These are phyloP conservation scores for Carex cristatella DNA, from an alignment of 176 grass and related monocot genomes.

Conservation along the genomic window DNA sequence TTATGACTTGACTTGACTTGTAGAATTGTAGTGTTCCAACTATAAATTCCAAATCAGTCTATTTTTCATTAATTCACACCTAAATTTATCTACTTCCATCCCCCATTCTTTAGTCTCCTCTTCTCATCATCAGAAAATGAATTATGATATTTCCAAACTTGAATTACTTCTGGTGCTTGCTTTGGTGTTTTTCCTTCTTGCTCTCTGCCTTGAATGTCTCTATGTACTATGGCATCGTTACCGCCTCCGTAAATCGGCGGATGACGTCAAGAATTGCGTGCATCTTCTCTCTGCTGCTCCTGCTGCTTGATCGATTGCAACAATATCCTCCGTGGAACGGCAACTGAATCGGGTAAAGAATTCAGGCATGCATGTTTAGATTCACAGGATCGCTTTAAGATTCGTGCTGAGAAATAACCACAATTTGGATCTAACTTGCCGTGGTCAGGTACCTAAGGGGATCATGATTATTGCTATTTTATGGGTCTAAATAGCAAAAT, in stretches of 20 bases:
- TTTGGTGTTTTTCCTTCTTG: background rate
- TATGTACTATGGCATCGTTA: background rate
- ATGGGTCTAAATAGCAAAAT: no score
- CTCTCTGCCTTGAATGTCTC: background rate
- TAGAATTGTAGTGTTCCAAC: background rate
- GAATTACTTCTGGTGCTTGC: background rate
- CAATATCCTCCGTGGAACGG: no score
- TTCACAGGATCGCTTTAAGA: no score
- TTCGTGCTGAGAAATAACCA: no score
- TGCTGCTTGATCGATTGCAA: background rate
- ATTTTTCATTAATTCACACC: background rate
- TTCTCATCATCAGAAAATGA: background rate
- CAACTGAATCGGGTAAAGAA: no score
- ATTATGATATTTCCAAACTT: background rate
- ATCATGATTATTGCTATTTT: background rate
- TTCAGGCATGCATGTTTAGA: no score
- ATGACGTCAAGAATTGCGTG: background rate
- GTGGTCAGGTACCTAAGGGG: no score
- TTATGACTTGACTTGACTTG: no score
- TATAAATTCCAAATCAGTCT: background rate
- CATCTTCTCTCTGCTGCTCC: conserved; percentile 3
- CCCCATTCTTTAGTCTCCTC: background rate
- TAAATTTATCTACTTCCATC: background rate
- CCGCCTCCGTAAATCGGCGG: background rate
- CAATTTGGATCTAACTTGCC: no score